Conservation (phyloP, 805 yeast genomes). For the Tetrapisispora taiwanensis region DNA sequence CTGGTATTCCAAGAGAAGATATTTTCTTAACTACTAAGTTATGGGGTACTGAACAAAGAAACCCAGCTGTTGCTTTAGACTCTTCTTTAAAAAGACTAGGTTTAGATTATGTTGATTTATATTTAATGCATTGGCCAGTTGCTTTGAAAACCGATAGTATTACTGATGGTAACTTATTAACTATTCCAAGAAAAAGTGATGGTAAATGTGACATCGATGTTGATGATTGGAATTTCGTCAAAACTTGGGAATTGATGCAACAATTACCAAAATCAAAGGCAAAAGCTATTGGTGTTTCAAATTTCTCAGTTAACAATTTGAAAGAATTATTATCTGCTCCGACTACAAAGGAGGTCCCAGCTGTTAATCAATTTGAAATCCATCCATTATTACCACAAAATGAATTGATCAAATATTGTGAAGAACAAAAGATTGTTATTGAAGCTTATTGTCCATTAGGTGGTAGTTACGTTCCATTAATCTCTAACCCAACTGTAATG, state of each 20-base stretch:
- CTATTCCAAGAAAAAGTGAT: constrained; percentile 26
- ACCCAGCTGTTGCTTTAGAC: constrained; percentile 44
- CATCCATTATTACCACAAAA: constrained; percentile 67
- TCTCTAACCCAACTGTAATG: constrained; percentile 40
- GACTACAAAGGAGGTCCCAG: constrained; percentile 43
- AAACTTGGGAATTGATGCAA: constrained; percentile 56
- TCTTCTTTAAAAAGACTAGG: constrained; percentile 50
- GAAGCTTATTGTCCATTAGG: constrained; percentile 60
- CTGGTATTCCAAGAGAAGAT: constrained; percentile 42
- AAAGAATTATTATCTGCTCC: constrained; percentile 35
- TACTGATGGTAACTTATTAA: constrained; percentile 26
- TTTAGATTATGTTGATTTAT: constrained; percentile 66
- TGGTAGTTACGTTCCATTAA: constrained; percentile 52
- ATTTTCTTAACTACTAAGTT: constrained; percentile 67
- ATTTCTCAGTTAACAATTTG: constrained; percentile 35
- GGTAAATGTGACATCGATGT: constrained; percentile 29
- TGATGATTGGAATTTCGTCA: constrained; percentile 33
- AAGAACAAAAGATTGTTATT: constrained; percentile 40
- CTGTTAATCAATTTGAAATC: constrained; percentile 52
- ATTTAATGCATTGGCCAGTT: constrained; percentile 74
- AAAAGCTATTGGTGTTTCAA: constrained; percentile 50
- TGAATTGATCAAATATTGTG: constrained; percentile 44
- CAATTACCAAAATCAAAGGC: constrained; percentile 38
- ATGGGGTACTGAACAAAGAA: constrained; percentile 46
- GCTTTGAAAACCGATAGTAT: constrained; percentile 34